Evolutionary conservation across 169 alveolate genomes (phyloP), one percentile per base, ranked within the genome.

Genomic region (Cryptosporidium ubiquitum): DNA sequence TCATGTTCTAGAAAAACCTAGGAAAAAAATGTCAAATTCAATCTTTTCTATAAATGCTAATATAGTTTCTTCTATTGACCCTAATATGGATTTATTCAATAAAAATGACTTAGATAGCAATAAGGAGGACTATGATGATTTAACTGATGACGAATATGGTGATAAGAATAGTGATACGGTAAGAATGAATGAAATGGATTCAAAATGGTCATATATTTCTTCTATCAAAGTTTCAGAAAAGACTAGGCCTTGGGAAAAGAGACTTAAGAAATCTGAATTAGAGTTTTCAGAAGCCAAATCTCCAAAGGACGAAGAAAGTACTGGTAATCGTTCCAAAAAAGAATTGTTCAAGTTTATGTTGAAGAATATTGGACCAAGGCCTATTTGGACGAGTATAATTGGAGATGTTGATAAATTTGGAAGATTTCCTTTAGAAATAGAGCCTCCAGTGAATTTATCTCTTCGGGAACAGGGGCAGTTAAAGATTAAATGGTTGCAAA

Each of bases 161-260:
- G 69, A 61, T 23, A 33, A 61, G 3, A 49, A 64, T 20, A 68
- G 40, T 20, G 79, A 64, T 18, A 39, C 71, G 39, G 37, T 20
- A 37, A 9, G 35, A 39, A 20, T 18, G 0, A 31, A 49, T 33
- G 71, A 73, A 20, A 51, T 73, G 20, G 89, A 79, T 23, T 39
- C 66, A 5, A 79, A 79, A 64, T 79, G 89, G 89, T 20, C 31
- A 16, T 66, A 79, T 1, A 18, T 79, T 7, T 79, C 68, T 14
- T 58, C 73, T 12, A 37, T 79, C 3, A 79, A 39, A 12, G 39
- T 64, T 23, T 79, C 89, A 26, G 42, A 39, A 20, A 79, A 57
- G 40, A 9, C 39, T 23, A 79, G 89, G 40, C 89, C 89, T 42
- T 79, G 89, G 89, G 89, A 79, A 69, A 61, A 39, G 61, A 29